Evolutionary conservation across 257 asterid species (phyloP).

Genomic region (Solanum gandarillasii): DNA sequence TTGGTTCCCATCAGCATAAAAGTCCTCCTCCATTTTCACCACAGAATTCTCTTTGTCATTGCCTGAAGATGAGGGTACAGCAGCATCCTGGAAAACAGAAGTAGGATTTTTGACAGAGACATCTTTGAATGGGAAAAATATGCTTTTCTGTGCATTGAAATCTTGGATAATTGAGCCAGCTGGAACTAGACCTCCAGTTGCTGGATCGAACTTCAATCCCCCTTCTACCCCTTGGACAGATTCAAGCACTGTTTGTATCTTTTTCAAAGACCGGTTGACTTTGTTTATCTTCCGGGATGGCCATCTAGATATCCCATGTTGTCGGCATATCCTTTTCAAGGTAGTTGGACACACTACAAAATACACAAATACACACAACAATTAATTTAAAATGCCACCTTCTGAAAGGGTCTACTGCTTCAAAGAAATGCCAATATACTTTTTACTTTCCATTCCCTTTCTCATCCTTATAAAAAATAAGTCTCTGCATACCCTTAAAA

Average conservation of each 20-base stretch:
- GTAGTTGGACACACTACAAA: conserved; percentile 86
- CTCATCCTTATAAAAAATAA: neutral
- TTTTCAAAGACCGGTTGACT: conserved; percentile 73
- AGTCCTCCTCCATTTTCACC: conserved; percentile 49
- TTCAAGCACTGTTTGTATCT: conserved; percentile 64
- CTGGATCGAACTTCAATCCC: conserved; percentile 57
- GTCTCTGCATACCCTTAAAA: neutral
- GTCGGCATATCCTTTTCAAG: conserved; percentile 87
- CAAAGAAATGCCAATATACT: neutral
- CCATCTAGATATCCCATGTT: conserved; percentile 86
- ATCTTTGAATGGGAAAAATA: conserved; percentile 9
- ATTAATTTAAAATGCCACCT: neutral
- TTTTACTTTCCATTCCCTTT: neutral
- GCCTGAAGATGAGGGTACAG: conserved; percentile 13
- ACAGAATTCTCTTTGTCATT: conserved; percentile 16
- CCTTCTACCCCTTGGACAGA: conserved; percentile 86
- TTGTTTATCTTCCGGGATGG: conserved; percentile 89
- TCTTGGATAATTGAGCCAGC: conserved; percentile 34
- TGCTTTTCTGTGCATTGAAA: conserved; percentile 14
- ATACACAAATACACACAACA: neutral
- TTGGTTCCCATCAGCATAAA: conserved; percentile 17
- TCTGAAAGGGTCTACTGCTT: neutral
- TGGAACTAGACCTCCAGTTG: conserved; percentile 38
- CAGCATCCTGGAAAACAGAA: conserved; percentile 11
- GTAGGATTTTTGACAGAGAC: conserved; percentile 8